phyloP scores from a whole-genome alignment of 2,329 filamentous ascomycete genomes.

The Hypoxylon sp. region DNA sequence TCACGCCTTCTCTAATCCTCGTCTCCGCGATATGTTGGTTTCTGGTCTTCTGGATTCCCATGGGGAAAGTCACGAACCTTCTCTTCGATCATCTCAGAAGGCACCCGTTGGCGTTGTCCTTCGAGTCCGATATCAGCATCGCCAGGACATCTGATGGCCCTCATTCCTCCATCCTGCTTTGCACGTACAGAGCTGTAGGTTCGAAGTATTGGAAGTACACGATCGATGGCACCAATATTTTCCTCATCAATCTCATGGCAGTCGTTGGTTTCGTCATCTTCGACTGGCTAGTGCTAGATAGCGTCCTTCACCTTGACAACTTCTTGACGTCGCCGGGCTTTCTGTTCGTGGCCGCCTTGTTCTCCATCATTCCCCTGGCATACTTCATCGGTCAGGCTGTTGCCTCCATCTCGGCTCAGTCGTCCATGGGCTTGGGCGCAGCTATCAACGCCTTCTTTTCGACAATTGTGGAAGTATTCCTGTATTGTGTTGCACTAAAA shows the following conservation, averaged over 20 bases:
- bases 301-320: slow-evolving; percentile 72
- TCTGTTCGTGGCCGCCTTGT: slow-evolving; percentile 81
- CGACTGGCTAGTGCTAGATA: slow-evolving; percentile 83
- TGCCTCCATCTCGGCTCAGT: slow-evolving; percentile 97
- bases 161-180: slow-evolving; percentile 87
- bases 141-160: slow-evolving; percentile 75
- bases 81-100: slow-evolving; percentile 90
- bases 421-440: slow-evolving; percentile 96
- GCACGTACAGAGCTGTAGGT: slow-evolving; percentile 95
- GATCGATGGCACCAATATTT: slow-evolving; percentile 97
- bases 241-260: slow-evolving; percentile 95
- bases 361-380: slow-evolving; percentile 94
- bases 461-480: slow-evolving; percentile 94
- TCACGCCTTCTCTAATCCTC: slow-evolving; percentile 84
- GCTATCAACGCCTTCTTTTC: slow-evolving; percentile 99
- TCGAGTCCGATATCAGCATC: slow-evolving; percentile 84
- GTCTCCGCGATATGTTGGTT: slow-evolving; percentile 94
- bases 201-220: slow-evolving; percentile 99
- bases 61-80: slow-evolving; percentile 93
- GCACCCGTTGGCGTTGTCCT: slow-evolving; percentile 90
- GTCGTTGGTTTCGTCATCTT: slow-evolving; percentile 95
- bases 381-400: slow-evolving; percentile 99
- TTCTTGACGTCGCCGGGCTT: slow-evolving; percentile 84
- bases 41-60: slow-evolving; percentile 96
- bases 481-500: slow-evolving; percentile 92